Evolutionary conservation across 2,329 filamentous ascomycete species (phyloP), one percentile per base, ranked within the genome.

Genomic region (Exophiala alcalophila): DNA sequence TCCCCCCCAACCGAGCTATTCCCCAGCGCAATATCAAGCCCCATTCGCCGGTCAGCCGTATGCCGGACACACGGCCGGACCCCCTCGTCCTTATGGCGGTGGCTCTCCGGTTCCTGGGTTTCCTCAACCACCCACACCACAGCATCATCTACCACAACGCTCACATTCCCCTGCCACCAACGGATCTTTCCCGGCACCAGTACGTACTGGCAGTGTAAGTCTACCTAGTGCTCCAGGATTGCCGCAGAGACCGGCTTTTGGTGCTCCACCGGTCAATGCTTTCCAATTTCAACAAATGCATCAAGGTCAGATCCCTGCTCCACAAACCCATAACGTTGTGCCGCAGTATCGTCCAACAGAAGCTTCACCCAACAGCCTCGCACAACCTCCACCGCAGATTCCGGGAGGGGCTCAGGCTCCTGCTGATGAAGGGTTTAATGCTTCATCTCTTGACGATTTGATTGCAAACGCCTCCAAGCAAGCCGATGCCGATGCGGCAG

Each of bases 211-310:
- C 50, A 73, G 76, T 38, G 73, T 70, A 44, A 77, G 72, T 56
- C 62, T 78, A 33, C 75, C 76, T n/a, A 59, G 68, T 34, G 72
- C 73, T 10, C 70, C 76, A 15, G 75, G 77, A 42, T 69, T 83
- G 29, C 80, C 80, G 3, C 76, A 80, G 51, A 71, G 80, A 38
- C 80, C 80, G 11, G 67, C 71, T 8, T 78, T 81, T 57, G 71
- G 69, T 47, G 71, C 73, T 11, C 73, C 74, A 19, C 66, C 67
- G 41, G 65, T 76, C 46, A 76, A 73, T 54, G 66, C 71, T 29
- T 72, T 70, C 45, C 70, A 75, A 48, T 68, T 79, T 67, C 73
- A 77, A 51, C 73, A 76, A 56, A 68, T 79, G 65, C 76, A 80
- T 57, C 65, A 73, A 66, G 73, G 73, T 56, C 57, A 65, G 48